These are phyloP conservation scores for Trametes versicolor DNA, from an alignment of 1,284 basidiomycete genomes.

Conservation along the genomic window DNA sequence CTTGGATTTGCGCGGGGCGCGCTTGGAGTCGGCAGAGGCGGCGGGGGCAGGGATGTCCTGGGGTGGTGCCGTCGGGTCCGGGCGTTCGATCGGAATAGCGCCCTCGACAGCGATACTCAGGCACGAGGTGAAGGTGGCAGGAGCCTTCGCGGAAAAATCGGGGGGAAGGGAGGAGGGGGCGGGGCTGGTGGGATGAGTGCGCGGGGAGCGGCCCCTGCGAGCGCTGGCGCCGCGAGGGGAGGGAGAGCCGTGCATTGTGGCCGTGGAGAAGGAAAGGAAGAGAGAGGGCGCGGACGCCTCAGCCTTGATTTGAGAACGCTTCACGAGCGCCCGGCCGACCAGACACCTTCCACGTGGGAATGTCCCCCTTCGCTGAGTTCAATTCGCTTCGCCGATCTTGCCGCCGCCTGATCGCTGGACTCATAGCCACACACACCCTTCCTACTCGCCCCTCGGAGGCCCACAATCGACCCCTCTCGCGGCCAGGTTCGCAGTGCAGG, in stretches of 20 bases:
- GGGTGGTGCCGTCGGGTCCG: constrained; percentile 35
- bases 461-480: neutral
- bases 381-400: constrained; percentile 38
- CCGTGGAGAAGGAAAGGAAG: constrained; percentile 40
- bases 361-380: constrained; percentile 36
- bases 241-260: constrained; percentile 42
- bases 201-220: constrained; percentile 65
- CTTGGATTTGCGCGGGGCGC: constrained; percentile 88
- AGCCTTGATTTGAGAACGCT: constrained; percentile 28
- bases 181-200: constrained; percentile 51
- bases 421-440: constrained; percentile 34
- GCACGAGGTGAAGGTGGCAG: constrained; percentile 67
- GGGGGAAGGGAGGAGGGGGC: constrained; percentile 42
- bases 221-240: constrained; percentile 62
- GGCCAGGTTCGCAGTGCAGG: neutral
- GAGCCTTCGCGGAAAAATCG: constrained; percentile 54
- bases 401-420: constrained; percentile 37
- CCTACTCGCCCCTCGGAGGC: constrained; percentile 3
- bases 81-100: constrained; percentile 58
- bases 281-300: constrained; percentile 23
- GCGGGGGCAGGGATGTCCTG: constrained; percentile 37
- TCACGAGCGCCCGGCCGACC: constrained; percentile 32
- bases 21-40: constrained; percentile 54
- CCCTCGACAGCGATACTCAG: constrained; percentile 76
- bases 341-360: constrained; percentile 42